A percentile compares a stretch with the other conserved stretches of the same genome.
These are phyloP conservation scores for Pseudotulostoma volvatum DNA, from an alignment of 495 filamentous ascomycete genomes.

Conservation along the genomic window DNA sequence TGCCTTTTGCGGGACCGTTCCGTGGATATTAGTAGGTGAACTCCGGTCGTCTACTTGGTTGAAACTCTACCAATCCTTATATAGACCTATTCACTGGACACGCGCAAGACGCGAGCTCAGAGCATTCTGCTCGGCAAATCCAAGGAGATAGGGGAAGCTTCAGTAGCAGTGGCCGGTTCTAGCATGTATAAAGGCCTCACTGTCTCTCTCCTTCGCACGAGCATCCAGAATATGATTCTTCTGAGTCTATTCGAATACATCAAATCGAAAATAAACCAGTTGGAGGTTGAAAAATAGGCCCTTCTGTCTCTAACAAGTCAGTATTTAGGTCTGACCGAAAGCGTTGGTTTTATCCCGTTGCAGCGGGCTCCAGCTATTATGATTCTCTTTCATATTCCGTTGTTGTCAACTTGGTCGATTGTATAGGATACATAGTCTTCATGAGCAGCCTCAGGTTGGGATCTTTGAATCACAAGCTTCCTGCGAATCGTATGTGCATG, in stretches of 20 bases:
- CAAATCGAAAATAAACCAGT: conserved; percentile 24
- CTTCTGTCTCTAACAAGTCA: not conserved
- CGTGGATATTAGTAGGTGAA: conserved; percentile 31
- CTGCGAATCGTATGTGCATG: no score
- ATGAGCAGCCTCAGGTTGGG: no score
- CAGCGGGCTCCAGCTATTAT: no score
- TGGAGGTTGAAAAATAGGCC: conserved; percentile 6
- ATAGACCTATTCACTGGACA: conserved; percentile 34
- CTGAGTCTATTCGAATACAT: conserved; percentile 31
- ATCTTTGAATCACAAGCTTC: no score
- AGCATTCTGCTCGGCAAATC: conserved; percentile 29
- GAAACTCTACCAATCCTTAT: not conserved
- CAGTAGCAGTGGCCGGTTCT: conserved; percentile 26
- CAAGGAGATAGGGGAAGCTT: conserved; percentile 29
- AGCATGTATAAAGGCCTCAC: conserved; percentile 36
- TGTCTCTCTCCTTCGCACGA: conserved; percentile 30
- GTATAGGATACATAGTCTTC: no score
- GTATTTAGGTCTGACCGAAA: no score
- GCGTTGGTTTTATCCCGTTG: no score
- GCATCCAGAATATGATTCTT: conserved; percentile 34
- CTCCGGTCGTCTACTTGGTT: not conserved
- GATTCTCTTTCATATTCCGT: no score
- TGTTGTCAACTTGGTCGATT: no score
- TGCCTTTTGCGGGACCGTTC: conserved; percentile 30
- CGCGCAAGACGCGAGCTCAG: conserved; percentile 33